Percentiles rank a stretch among this genome's conserved stretches.
Conservation (phyloP, 2,329 filamentous ascomycete genomes). For the Diaporthe australafricana region DNA sequence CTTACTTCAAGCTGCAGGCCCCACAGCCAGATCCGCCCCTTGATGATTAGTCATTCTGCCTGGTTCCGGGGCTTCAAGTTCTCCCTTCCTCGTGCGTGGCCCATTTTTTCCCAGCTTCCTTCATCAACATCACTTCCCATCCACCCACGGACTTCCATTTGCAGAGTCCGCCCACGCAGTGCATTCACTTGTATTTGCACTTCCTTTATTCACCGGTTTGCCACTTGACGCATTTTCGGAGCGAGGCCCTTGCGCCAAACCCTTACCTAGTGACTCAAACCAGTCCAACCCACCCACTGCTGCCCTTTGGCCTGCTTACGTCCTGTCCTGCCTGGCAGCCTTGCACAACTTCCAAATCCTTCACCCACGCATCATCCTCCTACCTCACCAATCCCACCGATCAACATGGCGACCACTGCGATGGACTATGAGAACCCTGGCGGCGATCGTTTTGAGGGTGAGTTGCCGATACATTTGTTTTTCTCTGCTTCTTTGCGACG, state of each 20-base stretch:
- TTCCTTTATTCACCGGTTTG: conserved; percentile 11
- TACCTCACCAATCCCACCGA: conserved; percentile 38
- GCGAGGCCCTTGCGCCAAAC: neutral
- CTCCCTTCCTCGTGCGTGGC: conserved; percentile 34
- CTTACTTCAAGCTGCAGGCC: neutral
- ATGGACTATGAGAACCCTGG: conserved; percentile 80
- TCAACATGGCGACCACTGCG: conserved; percentile 69
- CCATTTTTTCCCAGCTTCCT: conserved; percentile 36
- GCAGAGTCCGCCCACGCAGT: conserved; percentile 1
- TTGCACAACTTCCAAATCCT: conserved; percentile 27
- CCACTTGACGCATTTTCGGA: neutral
- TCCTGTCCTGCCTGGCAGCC: conserved; percentile 15
- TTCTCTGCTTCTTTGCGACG: conserved; percentile 16
- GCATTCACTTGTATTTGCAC: conserved; percentile 18
- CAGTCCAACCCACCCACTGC: neutral
- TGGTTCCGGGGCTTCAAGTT: conserved; percentile 26
- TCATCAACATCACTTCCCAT: conserved; percentile 31
- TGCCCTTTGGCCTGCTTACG: conserved; percentile 11
- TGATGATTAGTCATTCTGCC: conserved; percentile 2
- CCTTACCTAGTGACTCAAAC: neutral
- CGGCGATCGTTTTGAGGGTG: conserved; percentile 76
- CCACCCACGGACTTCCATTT: conserved; percentile 24
- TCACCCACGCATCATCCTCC: conserved; percentile 25
- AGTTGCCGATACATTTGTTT: conserved; percentile 41
- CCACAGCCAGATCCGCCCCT: neutral